Conservation (phyloP, 208 protist genomes). For the Trypanosoma grayi region DNA sequence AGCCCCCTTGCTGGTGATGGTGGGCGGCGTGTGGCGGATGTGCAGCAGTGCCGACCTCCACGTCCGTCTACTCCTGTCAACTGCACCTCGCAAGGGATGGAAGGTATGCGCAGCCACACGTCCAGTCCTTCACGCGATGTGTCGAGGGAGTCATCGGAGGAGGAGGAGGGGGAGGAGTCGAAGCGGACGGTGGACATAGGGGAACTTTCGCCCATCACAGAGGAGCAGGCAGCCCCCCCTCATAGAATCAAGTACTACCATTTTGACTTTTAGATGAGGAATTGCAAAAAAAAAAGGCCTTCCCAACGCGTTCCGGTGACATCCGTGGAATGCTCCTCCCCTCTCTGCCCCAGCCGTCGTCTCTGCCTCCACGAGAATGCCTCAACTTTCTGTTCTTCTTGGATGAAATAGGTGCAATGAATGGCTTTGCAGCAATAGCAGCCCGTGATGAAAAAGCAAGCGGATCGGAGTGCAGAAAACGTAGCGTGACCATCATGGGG, state of each 20-base stretch:
- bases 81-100: neutral
- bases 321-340: neutral
- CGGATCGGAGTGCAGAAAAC: too few relatives aligned
- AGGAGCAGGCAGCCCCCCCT: neutral
- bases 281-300: neutral
- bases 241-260: conserved; percentile 14
- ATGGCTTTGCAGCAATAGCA: neutral
- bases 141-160: neutral
- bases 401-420: too few relatives aligned
- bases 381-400: too few relatives aligned
- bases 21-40: neutral
- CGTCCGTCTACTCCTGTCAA: conserved; percentile 6
- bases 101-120: neutral
- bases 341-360: too few relatives aligned
- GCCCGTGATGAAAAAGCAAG: neutral
- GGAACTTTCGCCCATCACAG: neutral
- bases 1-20: neutral
- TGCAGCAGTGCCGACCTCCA: neutral
- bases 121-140: neutral
- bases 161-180: neutral
- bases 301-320: neutral
- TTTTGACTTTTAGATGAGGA: neutral
- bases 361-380: too few relatives aligned
- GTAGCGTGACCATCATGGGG: neutral
- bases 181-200: neutral